Conservation (phyloP, 1,284 basidiomycete species). For the Ganoderma multipileum region DNA sequence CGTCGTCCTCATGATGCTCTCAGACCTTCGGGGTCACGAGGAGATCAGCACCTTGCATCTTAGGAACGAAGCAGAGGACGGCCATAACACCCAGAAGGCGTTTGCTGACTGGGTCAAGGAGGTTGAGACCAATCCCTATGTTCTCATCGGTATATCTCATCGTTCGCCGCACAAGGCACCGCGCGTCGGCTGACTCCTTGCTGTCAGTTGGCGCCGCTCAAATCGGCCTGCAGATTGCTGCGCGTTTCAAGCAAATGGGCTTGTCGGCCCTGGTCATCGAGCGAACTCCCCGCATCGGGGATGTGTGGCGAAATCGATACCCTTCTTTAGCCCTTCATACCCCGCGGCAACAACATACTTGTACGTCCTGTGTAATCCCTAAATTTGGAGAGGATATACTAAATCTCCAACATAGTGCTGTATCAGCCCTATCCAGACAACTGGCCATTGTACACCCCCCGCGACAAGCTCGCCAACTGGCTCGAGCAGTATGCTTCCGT, state of each 20-base stretch:
- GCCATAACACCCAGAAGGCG: constrained; percentile 27
- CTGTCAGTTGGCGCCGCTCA: constrained; percentile 59
- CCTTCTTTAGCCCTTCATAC: constrained; percentile 57
- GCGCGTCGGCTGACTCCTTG: neutral
- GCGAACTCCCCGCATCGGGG: constrained; percentile 52
- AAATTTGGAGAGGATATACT: neutral
- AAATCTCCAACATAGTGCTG: constrained; percentile 41
- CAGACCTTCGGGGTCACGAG: constrained; percentile 42
- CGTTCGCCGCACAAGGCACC: neutral
- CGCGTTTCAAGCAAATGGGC: constrained; percentile 59
- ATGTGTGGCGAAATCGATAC: constrained; percentile 62
- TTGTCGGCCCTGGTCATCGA: constrained; percentile 58
- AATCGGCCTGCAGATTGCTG: constrained; percentile 57
- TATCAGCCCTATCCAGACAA: constrained; percentile 40
- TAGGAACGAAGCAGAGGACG: constrained; percentile 19
- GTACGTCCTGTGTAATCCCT: constrained; percentile 30
- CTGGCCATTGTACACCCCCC: constrained; percentile 39
- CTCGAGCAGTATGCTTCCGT: constrained; percentile 66
- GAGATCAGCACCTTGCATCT: constrained; percentile 28
- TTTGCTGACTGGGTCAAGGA: constrained; percentile 24
- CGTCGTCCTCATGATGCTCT: constrained; percentile 37
- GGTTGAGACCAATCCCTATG: constrained; percentile 37
- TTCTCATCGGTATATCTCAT: constrained; percentile 35
- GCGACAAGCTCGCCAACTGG: constrained; percentile 62
- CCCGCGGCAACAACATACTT: constrained; percentile 41